Base-by-base conservation (phyloP, 1,284 basidiomycete species). In the Singerocomus inundabilis region DNA sequence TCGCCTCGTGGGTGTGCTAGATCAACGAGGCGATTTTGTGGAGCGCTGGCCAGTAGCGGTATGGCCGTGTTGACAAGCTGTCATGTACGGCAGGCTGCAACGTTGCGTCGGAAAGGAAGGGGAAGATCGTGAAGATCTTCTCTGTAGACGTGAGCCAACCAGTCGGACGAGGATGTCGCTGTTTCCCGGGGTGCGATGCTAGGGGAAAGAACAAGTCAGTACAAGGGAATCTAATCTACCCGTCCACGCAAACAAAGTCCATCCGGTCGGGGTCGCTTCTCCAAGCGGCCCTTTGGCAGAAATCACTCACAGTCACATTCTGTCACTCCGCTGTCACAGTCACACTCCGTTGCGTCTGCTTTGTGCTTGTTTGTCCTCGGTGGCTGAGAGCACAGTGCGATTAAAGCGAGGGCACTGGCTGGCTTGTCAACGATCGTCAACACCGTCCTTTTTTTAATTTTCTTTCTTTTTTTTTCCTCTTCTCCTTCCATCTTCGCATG, bases 391-490 rank as follows among this genome's bases (percentile, higher is more conserved):
- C 44, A 40, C 51, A 34, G n/a, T 40, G 45, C 52, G 63, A 68
- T 66, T 64, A 69, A 66, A 68, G 53, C 37, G 47, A 51, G 34
- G 49, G 62, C 67, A 55, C 53, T 26, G 28, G 28, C 66, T 68
- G 69, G 48, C 70, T 69, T 72, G 75, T 74, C 73, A 76, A 77
- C 75, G 61, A 51, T 68, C 54, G 72, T 72, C 74, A 74, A 76
- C 74, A 76, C 44, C 54, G 50, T 51, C 50, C 29, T 28, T 30
- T 54, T 63, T 57, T 18, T 9, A 15, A n/a, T n/a, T n/a, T n/a
- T n/a, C n/a, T n/a, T n/a, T n/a, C n/a, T 34, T 58, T 48, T 51
- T 64, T 55, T 58, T 45, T 38, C 16, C 12, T 57, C 58, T 56
- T 58, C 62, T 58, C 56, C 58, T 67, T n/a, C n/a, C n/a, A n/a